Evolutionary conservation across 75 land plant species (phyloP), one percentile per base, ranked within the genome.

Genomic region (Selaginella tamariscina): DNA sequence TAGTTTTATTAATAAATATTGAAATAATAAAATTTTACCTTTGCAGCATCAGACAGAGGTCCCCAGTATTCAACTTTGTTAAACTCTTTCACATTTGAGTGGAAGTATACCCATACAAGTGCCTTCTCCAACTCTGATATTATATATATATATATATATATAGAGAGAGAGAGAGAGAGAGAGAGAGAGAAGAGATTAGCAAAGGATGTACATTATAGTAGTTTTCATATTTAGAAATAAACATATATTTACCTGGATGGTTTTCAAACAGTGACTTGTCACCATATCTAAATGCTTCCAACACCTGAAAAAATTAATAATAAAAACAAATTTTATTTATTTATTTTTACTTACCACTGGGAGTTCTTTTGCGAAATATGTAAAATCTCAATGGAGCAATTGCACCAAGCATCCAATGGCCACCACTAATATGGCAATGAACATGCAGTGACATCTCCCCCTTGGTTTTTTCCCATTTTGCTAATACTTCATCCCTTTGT

Each of bases 11-110:
- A 27, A 27, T 26, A 30, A 15, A 23, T 9, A n/a, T 18, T 15
- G 29, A 29, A 63, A 18, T 20, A 15, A 70, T 20, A n/a, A n/a
- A n/a, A n/a, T n/a, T n/a, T n/a, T 32, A 77, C 74, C 70, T 29
- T 65, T 22, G 78, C 70, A 23, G 96, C 88, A 2, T 88, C 80
- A 27, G 63, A 64, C 21, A 91, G 84, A 15, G 88, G 84, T 0
- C 96, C 96, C 96, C 96, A 91, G 32, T 88, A 91, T 44, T 91
- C 92, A 23, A 91, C 78, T 24, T 80, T 75, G 75, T 91, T 91
- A 86, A 78, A 90, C 29, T 87, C 86, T 22, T 72, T 74, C 33
- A 80, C 71, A 70, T 85, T 83, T 20, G 96, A 91, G 32, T 91
- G 93, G 69, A 91, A 91, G 65, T 85, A 88, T 23, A 91, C 96